Percentiles rank a stretch among this genome's conserved stretches.
Evolutionary conservation across 179 eudicot genomes (phyloP).

Genomic region (Corrigiola litoralis): DNA sequence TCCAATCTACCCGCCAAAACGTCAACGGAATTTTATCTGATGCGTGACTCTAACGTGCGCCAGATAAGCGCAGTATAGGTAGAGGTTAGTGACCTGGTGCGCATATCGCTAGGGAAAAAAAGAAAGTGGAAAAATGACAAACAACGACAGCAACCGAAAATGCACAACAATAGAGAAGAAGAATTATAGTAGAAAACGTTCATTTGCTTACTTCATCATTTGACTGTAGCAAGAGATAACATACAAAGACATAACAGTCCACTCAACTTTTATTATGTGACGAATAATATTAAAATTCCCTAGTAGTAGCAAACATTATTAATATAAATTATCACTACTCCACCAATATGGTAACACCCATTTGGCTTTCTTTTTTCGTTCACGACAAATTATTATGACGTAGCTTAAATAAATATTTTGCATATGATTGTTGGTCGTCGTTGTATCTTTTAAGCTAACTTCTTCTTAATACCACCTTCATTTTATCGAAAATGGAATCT

Average conservation of each 20-base stretch:
- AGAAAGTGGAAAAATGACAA: conserved; percentile 28
- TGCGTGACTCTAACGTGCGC: conserved; percentile 1
- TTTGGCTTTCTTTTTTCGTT: not conserved
- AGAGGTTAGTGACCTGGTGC: conserved; percentile 18
- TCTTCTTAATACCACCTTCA: conserved; percentile 16
- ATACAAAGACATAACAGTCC: not conserved
- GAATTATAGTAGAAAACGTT: not conserved
- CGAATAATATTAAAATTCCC: not conserved
- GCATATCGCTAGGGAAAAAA: conserved; percentile 4
- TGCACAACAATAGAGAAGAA: not conserved
- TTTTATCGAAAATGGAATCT: conserved; percentile 12
- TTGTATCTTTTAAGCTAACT: conserved; percentile 28
- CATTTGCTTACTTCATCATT: conserved; percentile 27
- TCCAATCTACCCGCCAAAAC: conserved; percentile 10
- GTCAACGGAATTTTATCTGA: conserved; percentile 18
- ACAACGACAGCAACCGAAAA: conserved; percentile 17
- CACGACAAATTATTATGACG: conserved; percentile 17
- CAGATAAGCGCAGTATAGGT: conserved; percentile 10
- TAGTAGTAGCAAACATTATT: not conserved
- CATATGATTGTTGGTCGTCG: conserved; percentile 12
- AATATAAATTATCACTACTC: conserved; percentile 25
- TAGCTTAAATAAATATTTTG: not conserved
- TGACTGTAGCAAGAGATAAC: conserved; percentile 18
- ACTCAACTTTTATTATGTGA: not conserved
- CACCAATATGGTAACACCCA: conserved; percentile 17